These are phyloP conservation scores for Komagataella populi DNA, from an alignment of 805 yeast genomes.

Conservation along the genomic window DNA sequence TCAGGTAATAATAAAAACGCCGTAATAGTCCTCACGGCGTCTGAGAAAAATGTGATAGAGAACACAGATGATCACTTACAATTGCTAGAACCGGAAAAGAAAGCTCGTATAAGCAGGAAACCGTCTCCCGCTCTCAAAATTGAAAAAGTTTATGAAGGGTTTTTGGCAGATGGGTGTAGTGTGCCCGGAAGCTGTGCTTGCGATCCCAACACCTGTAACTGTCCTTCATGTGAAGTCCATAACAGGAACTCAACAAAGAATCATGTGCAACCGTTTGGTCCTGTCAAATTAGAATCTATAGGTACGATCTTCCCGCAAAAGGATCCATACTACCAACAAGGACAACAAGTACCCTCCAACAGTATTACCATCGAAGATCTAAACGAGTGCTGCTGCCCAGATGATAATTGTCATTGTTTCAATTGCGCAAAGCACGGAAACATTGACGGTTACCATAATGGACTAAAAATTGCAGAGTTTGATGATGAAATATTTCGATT, in stretches of 20 bases:
- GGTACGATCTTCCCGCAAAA: neutral
- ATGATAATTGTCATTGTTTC: conserved; percentile 15
- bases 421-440: conserved; percentile 19
- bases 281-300: neutral
- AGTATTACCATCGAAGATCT: conserved; percentile 3
- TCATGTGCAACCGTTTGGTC: neutral
- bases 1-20: neutral
- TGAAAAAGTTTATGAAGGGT: neutral
- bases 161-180: neutral
- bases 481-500: neutral
- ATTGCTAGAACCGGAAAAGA: neutral
- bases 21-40: conserved; percentile 19
- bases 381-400: conserved; percentile 17
- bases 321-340: neutral
- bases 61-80: neutral
- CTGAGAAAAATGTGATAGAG: conserved; percentile 16
- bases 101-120: neutral
- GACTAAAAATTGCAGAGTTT: neutral
- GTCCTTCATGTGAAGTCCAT: neutral
- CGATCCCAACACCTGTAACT: neutral
- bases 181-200: neutral
- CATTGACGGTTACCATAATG: conserved; percentile 1
- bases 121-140: neutral
- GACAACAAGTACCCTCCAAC: neutral
- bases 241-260: neutral